phyloP scores from a whole-genome alignment of 345 rosid species.

The Passiflora organensis region DNA sequence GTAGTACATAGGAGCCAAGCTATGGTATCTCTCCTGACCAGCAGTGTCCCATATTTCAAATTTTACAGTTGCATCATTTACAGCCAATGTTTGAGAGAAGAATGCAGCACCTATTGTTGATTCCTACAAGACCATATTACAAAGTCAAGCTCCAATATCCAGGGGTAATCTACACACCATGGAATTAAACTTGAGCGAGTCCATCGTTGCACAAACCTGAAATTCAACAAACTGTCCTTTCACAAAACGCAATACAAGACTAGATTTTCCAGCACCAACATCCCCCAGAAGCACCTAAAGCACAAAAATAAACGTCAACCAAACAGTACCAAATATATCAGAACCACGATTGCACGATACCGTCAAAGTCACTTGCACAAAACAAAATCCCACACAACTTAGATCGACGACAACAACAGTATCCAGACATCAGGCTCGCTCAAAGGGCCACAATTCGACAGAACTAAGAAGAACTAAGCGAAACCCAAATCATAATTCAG shows the following conservation, averaged over 20 bases:
- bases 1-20: conserved; percentile 98
- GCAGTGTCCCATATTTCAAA: conserved; percentile 99
- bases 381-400: too few species aligned
- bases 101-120: conserved; percentile 97
- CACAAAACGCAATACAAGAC: conserved; percentile 85
- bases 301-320: conserved; percentile 19
- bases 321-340: conserved; percentile 4
- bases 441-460: not conserved
- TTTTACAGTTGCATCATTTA: conserved; percentile 84
- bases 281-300: conserved; percentile 90
- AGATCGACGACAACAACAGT: not conserved
- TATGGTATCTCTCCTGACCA: conserved; percentile 95
- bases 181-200: not conserved
- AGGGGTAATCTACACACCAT: not conserved
- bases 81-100: conserved; percentile 93
- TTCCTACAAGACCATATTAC: conserved; percentile 46
- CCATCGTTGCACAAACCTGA: conserved; percentile 43
- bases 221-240: conserved; percentile 91
- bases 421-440: conserved; percentile 9
- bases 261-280: conserved; percentile 95
- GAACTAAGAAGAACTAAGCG: not conserved
- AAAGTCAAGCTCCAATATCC: conserved; percentile 15
- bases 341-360: too few species aligned
- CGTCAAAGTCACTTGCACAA: too few species aligned
- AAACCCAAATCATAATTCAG: conserved; percentile 13